phyloP scores from a whole-genome alignment of 331 rosid genomes.

The Pyracantha coccinea region DNA sequence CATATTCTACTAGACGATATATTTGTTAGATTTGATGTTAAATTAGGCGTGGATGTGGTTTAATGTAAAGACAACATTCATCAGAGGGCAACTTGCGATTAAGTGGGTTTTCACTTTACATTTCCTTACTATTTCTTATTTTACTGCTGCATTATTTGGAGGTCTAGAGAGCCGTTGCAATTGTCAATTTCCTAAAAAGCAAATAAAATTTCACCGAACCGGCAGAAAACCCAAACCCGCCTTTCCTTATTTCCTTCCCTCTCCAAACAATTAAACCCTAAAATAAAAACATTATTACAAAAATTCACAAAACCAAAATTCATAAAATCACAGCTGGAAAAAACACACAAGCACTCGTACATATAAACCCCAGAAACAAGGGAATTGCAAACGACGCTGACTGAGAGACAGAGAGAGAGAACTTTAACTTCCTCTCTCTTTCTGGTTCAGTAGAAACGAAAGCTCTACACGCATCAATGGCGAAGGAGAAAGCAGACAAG shows the following conservation, averaged over 20 bases:
- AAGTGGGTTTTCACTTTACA: too few species aligned
- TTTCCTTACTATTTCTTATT: too few species aligned
- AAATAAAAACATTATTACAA: not conserved
- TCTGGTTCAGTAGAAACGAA: not conserved
- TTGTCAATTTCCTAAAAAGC: not conserved
- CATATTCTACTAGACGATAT: rapidly evolving
- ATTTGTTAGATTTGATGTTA: rapidly evolving
- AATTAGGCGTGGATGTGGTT: too few species aligned
- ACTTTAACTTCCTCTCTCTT: not conserved
- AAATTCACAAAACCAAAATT: not conserved
- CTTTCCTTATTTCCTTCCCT: too few species aligned
- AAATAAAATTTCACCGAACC: not conserved
- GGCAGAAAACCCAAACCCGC: too few species aligned
- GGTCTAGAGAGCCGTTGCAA: not conserved
- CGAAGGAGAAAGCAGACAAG: conserved; percentile 36
- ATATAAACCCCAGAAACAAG: not conserved
- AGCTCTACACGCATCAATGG: conserved; percentile 21
- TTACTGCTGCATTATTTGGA: not conserved
- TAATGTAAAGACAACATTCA: too few species aligned
- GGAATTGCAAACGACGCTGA: not conserved
- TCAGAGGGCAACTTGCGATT: too few species aligned
- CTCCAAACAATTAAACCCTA: too few species aligned
- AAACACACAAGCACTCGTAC: not conserved
- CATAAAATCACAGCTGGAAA: not conserved
- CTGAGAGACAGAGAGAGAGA: not conserved